A percentile compares a stretch with the other conserved stretches of the same genome.
Evolutionary conservation across 2,329 filamentous ascomycete species (phyloP).

Genomic region (Microdochium nivale): DNA sequence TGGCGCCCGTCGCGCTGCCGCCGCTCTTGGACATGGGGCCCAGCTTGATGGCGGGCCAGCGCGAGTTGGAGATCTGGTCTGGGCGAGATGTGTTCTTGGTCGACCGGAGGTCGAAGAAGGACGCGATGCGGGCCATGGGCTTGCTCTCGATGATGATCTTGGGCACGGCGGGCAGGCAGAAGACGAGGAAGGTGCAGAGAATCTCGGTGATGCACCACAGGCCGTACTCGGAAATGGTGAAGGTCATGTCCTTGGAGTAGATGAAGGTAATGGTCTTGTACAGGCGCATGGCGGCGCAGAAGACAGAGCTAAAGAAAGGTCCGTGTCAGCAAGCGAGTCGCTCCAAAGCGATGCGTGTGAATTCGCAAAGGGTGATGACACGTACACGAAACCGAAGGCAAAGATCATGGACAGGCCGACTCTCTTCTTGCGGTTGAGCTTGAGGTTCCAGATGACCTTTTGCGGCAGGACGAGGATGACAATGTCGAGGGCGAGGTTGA

Average conservation of each 20-base stretch:
- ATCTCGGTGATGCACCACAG: slow-evolving; percentile 36
- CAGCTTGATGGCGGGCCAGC: background rate
- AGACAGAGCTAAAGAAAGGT: background rate
- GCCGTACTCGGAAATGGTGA: slow-evolving; percentile 25
- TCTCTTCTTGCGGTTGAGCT: slow-evolving; percentile 28
- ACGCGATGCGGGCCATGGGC: background rate
- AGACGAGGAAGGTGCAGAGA: slow-evolving; percentile 34
- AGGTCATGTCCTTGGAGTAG: slow-evolving; percentile 22
- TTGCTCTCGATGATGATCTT: slow-evolving; percentile 21
- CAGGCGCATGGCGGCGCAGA: slow-evolving; percentile 27
- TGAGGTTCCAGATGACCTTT: slow-evolving; percentile 37
- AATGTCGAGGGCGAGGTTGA: slow-evolving; percentile 26
- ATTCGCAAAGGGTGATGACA: background rate
- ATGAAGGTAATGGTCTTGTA: slow-evolving; percentile 20
- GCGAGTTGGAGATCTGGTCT: background rate
- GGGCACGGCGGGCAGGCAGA: slow-evolving; percentile 27
- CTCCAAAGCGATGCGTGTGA: no score
- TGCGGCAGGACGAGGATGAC: slow-evolving; percentile 36
- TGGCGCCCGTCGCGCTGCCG: background rate
- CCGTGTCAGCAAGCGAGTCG: no score
- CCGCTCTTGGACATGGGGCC: background rate
- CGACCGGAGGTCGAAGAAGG: background rate
- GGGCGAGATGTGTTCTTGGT: background rate
- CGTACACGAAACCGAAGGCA: slow-evolving; percentile 9
- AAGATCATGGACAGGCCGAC: slow-evolving; percentile 12